Percentiles rank a stretch among this genome's conserved stretches.
Evolutionary conservation across 2,329 filamentous ascomycete species (phyloP).

Genomic region (Orbilia javanica): DNA sequence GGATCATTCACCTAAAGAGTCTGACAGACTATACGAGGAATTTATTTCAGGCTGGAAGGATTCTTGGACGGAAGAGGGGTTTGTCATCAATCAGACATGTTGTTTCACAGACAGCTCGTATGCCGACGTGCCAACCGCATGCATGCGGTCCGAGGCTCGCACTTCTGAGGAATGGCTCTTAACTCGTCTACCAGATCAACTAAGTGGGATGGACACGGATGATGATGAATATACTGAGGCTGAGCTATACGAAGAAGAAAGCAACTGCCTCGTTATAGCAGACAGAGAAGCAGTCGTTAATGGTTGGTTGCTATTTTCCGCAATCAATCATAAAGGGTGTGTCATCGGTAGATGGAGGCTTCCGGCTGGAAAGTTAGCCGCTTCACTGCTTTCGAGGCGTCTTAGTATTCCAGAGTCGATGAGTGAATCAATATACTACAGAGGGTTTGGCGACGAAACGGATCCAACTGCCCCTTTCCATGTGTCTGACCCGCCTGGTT

Average conservation of each 20-base stretch:
- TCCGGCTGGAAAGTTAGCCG: neutral
- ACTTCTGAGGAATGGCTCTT: constrained; percentile 8
- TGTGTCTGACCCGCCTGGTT: neutral
- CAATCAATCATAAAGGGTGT: neutral
- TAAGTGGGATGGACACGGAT: neutral
- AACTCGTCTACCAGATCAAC: neutral
- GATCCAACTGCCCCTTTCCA: neutral
- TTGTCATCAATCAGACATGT: neutral
- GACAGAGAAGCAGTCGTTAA: constrained; percentile 3
- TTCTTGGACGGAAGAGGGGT: neutral
- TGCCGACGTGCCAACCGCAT: neutral
- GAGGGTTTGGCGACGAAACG: neutral
- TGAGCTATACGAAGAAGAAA: neutral
- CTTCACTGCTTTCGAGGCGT: neutral
- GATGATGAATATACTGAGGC: neutral
- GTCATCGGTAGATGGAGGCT: constrained; percentile 12
- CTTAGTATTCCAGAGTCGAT: neutral
- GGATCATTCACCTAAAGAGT: neutral
- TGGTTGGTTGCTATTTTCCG: constrained; percentile 7
- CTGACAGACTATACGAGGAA: constrained; percentile 11
- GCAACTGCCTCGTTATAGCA: neutral
- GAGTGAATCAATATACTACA: neutral
- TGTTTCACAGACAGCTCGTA: neutral
- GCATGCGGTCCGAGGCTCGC: neutral
- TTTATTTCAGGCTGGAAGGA: constrained; percentile 1